These are phyloP conservation scores for Fomitopsis pulvina DNA, from an alignment of 768 basidiomycete genomes.

Conservation along the genomic window DNA sequence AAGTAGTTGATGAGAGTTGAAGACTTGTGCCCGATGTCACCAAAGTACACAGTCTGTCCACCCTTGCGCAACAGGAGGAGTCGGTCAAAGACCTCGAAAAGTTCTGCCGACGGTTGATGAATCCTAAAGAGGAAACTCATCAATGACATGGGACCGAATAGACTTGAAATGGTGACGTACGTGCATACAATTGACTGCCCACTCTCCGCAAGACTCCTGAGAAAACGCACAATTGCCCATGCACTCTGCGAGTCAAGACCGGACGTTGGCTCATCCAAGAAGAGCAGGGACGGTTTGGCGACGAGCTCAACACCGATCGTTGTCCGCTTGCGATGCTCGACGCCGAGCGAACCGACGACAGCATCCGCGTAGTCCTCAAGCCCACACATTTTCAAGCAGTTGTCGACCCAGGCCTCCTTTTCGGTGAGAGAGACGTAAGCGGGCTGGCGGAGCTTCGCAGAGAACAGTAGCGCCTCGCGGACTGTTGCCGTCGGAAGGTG, in stretches of 20 bases:
- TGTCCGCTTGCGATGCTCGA: conserved; percentile 73
- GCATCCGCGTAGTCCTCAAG: conserved; percentile 61
- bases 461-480: conserved; percentile 74
- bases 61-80: conserved; percentile 73
- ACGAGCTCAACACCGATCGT: conserved; percentile 88
- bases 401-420: conserved; percentile 70
- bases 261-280: conserved; percentile 85
- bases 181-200: conserved; percentile 91
- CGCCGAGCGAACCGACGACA: conserved; percentile 57
- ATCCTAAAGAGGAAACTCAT: conserved; percentile 16
- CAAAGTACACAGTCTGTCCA: conserved; percentile 62
- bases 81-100: conserved; percentile 81
- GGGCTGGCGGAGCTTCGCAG: conserved; percentile 75
- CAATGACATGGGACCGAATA: neutral
- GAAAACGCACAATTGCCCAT: conserved; percentile 74
- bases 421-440: conserved; percentile 52
- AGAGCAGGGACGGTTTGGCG: conserved; percentile 77
- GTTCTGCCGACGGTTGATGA: conserved; percentile 72
- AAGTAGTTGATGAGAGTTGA: conserved; percentile 68
- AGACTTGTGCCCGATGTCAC: conserved; percentile 62
- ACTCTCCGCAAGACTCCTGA: conserved; percentile 67
- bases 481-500: conserved; percentile 77
- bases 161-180: neutral
- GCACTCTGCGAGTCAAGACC: conserved; percentile 85
- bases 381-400: conserved; percentile 55